Conservation (phyloP, 257 asterid species). For the Cynanchum wilfordii region DNA sequence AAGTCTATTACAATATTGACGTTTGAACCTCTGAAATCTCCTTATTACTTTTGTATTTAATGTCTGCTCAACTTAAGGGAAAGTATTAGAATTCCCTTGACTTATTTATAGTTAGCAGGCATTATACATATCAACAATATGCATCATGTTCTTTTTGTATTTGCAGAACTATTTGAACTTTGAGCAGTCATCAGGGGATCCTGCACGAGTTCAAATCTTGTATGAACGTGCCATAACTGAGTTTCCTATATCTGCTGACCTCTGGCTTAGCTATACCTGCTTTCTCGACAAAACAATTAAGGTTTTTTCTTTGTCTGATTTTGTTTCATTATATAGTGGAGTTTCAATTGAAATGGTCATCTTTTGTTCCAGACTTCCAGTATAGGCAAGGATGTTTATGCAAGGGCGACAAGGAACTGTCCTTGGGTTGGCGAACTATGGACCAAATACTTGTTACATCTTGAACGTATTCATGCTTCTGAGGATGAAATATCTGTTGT, state of each 20-base stretch:
- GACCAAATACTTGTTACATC: slow-evolving; percentile 70
- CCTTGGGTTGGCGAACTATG: slow-evolving; percentile 92
- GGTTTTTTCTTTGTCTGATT: slow-evolving; percentile 38
- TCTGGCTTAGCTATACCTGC: slow-evolving; percentile 77
- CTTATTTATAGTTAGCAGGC: background rate
- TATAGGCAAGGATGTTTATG: slow-evolving; percentile 66
- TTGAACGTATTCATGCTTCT: slow-evolving; percentile 77
- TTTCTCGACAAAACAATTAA: slow-evolving; percentile 87
- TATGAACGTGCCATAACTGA: slow-evolving; percentile 86
- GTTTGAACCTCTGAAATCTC: background rate
- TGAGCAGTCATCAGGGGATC: slow-evolving; percentile 93
- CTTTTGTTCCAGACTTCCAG: slow-evolving; percentile 59
- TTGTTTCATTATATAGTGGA: background rate
- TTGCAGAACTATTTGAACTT: slow-evolving; percentile 78
- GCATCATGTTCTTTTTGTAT: slow-evolving; percentile 14
- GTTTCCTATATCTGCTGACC: slow-evolving; percentile 68
- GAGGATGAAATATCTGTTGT: slow-evolving; percentile 74
- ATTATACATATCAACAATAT: background rate
- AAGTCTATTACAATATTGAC: background rate
- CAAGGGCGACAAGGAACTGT: slow-evolving; percentile 92
- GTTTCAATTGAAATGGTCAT: background rate
- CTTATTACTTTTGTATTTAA: background rate
- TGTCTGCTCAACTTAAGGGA: background rate
- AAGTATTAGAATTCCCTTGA: background rate
- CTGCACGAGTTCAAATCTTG: slow-evolving; percentile 85